Conservation (phyloP, 2,329 filamentous ascomycete species). For the Periconia macrospinosa region DNA sequence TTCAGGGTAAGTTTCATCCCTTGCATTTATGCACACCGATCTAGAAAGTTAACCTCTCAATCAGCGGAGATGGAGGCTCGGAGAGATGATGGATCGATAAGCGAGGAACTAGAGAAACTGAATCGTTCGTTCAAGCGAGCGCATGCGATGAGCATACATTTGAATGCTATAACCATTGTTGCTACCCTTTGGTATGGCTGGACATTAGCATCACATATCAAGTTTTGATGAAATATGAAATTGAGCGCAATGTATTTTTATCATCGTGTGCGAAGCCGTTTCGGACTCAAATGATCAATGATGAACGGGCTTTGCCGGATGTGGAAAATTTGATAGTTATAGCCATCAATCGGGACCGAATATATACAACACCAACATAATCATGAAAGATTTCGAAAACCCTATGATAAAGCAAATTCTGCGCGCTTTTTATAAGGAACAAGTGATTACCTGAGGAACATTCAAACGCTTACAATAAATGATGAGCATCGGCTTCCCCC, state of each 20-base stretch:
- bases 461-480: background rate
- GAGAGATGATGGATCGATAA: background rate
- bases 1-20: constrained; percentile 24
- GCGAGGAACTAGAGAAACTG: constrained; percentile 21
- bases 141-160: constrained; percentile 49
- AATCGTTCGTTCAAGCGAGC: constrained; percentile 40
- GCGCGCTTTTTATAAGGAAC: too few species aligned
- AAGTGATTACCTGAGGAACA: too few species aligned
- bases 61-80: constrained; percentile 21
- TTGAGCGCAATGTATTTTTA: too few species aligned
- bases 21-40: background rate
- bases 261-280: too few species aligned
- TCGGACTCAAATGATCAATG: too few species aligned
- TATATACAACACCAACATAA: too few species aligned
- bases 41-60: background rate
- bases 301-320: too few species aligned
- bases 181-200: constrained; percentile 33
- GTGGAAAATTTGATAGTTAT: too few species aligned
- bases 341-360: too few species aligned
- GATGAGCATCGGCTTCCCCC: background rate
- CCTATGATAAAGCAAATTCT: too few species aligned
- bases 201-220: constrained; percentile 20
- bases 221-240: constrained; percentile 1
- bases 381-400: too few species aligned
- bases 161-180: constrained; percentile 44